These are phyloP conservation scores for Morella rubra DNA, from an alignment of 306 rosid species.

Conservation along the genomic window DNA sequence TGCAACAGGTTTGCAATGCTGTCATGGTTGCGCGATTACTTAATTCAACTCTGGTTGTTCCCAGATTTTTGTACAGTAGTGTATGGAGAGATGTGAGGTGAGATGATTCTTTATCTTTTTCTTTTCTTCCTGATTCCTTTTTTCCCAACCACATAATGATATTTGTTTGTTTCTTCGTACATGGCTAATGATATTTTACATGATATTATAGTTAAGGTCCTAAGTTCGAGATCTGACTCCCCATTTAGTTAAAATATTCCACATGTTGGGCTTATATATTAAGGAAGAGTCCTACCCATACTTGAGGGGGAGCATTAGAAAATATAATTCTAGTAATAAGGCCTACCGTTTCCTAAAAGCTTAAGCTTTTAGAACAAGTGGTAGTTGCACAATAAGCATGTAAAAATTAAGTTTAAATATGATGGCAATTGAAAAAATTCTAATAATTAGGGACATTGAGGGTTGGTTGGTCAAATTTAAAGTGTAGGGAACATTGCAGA, in stretches of 20 bases:
- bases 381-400: not conserved
- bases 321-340: too few relatives aligned
- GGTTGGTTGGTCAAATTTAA: not conserved
- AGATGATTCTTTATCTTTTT: conserved; percentile 28
- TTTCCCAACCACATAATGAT: not conserved
- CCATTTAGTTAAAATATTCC: too few relatives aligned
- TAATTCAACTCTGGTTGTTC: conserved; percentile 81
- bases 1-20: conserved; percentile 84
- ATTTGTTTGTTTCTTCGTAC: conserved; percentile 12
- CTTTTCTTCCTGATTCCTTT: conserved; percentile 1
- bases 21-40: conserved; percentile 78
- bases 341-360: too few relatives aligned
- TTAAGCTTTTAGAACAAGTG: too few relatives aligned
- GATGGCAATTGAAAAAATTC: not conserved
- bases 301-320: too few relatives aligned
- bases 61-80: conserved; percentile 84
- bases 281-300: too few relatives aligned
- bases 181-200: not conserved
- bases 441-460: not conserved
- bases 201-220: too few relatives aligned
- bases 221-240: too few relatives aligned
- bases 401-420: not conserved
- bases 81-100: conserved; percentile 97
- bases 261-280: too few relatives aligned
- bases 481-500: not conserved